Conservation (phyloP, 371 early-diverging fungal species). For the Dinochytrium kinnereticum region DNA sequence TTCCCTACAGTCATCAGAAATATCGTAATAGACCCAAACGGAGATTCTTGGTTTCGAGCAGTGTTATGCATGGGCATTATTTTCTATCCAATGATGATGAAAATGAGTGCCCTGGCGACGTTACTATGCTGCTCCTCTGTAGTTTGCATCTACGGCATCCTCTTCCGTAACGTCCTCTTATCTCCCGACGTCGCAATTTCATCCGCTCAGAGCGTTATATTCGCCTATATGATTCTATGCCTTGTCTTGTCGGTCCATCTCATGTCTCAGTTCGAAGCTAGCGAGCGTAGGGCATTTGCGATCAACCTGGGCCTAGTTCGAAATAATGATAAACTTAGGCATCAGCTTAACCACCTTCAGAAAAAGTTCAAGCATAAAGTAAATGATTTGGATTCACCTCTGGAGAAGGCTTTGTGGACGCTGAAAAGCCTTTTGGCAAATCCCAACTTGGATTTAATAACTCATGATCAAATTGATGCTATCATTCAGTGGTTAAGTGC, state of each 20-base stretch:
- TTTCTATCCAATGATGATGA: constrained; percentile 12
- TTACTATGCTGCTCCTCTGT: not conserved
- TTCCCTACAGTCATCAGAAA: constrained; percentile 10
- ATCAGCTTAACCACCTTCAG: constrained; percentile 28
- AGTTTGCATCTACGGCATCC: not conserved
- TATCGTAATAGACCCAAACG: constrained; percentile 22
- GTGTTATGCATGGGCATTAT: constrained; percentile 20
- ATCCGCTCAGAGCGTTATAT: not conserved
- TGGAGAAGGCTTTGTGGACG: constrained; percentile 46
- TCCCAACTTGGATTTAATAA: constrained; percentile 28
- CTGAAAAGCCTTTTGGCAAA: constrained; percentile 38
- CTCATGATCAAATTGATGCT: constrained; percentile 19
- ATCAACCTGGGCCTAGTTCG: constrained; percentile 22
- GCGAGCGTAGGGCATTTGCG: constrained; percentile 21
- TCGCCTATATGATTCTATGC: not conserved
- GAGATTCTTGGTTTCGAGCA: constrained; percentile 25
- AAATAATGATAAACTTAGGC: constrained; percentile 27
- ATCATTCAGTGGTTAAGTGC: constrained; percentile 27
- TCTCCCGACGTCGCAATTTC: not conserved
- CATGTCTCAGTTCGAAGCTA: constrained; percentile 3
- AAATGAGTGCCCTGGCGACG: constrained; percentile 20
- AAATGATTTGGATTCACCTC: constrained; percentile 50
- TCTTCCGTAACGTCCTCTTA: not conserved
- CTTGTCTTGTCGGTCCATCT: not conserved
- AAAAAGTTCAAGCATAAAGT: constrained; percentile 24